phyloP scores from a whole-genome alignment of 1,284 basidiomycete genomes.

The Microstroma glucosiphilum region DNA sequence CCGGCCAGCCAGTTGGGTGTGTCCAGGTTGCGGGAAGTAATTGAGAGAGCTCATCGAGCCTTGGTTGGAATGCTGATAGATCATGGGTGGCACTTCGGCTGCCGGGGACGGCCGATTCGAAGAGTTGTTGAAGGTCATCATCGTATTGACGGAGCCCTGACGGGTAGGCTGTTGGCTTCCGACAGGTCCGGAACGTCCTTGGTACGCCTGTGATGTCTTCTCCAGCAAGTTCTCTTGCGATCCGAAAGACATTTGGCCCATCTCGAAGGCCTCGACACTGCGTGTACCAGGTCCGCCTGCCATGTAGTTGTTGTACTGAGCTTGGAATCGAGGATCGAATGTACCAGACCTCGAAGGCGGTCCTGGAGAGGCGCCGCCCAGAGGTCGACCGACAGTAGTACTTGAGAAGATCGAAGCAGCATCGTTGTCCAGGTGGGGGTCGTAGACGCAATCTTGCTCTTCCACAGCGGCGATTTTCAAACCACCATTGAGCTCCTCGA shows the following conservation, averaged over 20 bases:
- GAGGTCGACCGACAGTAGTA: conserved; percentile 19
- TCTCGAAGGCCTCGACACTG: conserved; percentile 36
- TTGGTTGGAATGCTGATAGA: no score
- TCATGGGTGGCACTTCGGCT: no score
- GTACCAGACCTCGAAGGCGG: conserved; percentile 14
- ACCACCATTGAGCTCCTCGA: conserved; percentile 32
- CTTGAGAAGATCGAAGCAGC: conserved; percentile 38
- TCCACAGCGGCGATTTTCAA: conserved; percentile 44
- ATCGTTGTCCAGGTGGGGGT: conserved; percentile 37
- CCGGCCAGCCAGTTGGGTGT: no score
- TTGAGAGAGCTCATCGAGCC: no score
- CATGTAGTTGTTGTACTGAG: conserved; percentile 37
- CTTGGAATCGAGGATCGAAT: conserved; percentile 27
- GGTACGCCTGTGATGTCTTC: conserved; percentile 12
- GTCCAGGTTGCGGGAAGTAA: no score
- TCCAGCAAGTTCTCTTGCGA: conserved; percentile 42
- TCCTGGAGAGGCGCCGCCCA: conserved; percentile 16
- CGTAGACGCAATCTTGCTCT: conserved; percentile 43
- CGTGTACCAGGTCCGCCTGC: conserved; percentile 21
- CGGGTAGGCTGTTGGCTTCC: no score
- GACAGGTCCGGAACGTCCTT: no score
- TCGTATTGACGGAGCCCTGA: no score
- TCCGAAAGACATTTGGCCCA: conserved; percentile 29
- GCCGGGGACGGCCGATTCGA: no score
- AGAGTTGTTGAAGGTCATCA: no score